Percentiles rank a stretch among this genome's conserved stretches.
Evolutionary conservation across 139 green algal species (phyloP).

Genomic region (Zygnema circumcarinatum): DNA sequence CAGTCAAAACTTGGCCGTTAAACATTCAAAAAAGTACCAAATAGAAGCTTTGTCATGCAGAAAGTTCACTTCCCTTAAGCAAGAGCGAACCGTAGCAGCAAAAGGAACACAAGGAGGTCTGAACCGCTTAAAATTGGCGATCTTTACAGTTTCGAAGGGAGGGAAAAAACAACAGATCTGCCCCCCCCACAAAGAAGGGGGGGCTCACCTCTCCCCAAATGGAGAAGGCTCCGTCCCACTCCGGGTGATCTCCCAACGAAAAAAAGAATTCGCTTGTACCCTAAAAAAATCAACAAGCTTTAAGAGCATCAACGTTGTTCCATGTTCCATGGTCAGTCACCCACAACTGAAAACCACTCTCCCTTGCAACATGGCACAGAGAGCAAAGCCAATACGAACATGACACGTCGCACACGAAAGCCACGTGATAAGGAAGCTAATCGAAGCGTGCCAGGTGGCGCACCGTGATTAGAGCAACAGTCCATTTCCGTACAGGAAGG

Average conservation of each 20-base stretch:
- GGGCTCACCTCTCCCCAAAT: constrained; percentile 17
- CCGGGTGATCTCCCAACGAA: not conserved
- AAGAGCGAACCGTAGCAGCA: not conserved
- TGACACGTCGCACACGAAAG: not conserved
- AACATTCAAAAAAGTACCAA: not conserved
- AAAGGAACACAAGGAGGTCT: not conserved
- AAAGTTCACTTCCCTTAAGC: not conserved
- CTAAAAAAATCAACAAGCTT: not conserved
- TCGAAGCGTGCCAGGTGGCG: not conserved
- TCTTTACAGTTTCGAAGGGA: not conserved
- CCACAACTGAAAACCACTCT: not conserved
- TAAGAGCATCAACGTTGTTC: not conserved
- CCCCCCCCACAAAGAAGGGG: not conserved
- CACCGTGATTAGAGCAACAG: constrained; percentile 12
- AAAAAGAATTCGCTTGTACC: constrained; percentile 30
- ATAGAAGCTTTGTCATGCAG: not conserved
- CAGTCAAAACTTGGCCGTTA: not conserved
- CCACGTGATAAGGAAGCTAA: not conserved
- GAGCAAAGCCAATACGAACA: not conserved
- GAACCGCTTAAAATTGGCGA: not conserved
- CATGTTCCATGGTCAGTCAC: not conserved
- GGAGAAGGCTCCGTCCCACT: constrained; percentile 22
- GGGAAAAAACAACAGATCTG: not conserved
- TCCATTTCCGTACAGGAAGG: not conserved
- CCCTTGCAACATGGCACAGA: not conserved